Evolutionary conservation across 139 green algal species (phyloP).

Genomic region (Astrephomene gubernaculifera): DNA sequence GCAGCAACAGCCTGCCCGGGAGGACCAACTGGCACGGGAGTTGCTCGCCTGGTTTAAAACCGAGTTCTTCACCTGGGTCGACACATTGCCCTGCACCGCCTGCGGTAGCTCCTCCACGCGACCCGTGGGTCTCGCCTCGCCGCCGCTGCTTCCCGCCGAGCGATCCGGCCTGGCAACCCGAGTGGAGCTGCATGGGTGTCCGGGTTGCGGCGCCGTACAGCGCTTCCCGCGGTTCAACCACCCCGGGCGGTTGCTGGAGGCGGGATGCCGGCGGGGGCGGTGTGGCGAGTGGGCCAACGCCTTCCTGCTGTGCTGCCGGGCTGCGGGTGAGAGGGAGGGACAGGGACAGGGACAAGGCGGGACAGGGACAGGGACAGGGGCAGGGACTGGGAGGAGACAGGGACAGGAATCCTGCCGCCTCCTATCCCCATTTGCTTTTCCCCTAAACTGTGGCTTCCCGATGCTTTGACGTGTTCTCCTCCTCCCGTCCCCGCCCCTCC

Average conservation of each 20-base stretch:
- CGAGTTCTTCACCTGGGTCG: slow-evolving; percentile 81
- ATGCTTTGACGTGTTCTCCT: no score
- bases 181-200: slow-evolving; percentile 79
- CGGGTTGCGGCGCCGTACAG: slow-evolving; percentile 2
- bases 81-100: background rate
- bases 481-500: no score
- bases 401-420: no score
- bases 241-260: slow-evolving; percentile 14
- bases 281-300: slow-evolving; percentile 81
- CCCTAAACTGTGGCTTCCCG: no score
- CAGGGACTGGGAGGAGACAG: no score
- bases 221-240: slow-evolving; percentile 68
- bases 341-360: background rate
- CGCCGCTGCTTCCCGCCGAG: slow-evolving; percentile 49
- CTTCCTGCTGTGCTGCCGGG: slow-evolving; percentile 78
- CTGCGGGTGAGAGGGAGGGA: slow-evolving; percentile 36
- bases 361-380: no score
- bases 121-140: background rate
- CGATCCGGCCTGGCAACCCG: slow-evolving; percentile 62
- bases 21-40: slow-evolving; percentile 52
- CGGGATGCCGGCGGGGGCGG: slow-evolving; percentile 25
- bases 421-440: no score
- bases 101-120: background rate
- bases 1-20: no score
- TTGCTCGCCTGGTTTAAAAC: slow-evolving; percentile 84